These are phyloP conservation scores for Solanum commersonii DNA, from an alignment of 257 asterid genomes.

Conservation along the genomic window DNA sequence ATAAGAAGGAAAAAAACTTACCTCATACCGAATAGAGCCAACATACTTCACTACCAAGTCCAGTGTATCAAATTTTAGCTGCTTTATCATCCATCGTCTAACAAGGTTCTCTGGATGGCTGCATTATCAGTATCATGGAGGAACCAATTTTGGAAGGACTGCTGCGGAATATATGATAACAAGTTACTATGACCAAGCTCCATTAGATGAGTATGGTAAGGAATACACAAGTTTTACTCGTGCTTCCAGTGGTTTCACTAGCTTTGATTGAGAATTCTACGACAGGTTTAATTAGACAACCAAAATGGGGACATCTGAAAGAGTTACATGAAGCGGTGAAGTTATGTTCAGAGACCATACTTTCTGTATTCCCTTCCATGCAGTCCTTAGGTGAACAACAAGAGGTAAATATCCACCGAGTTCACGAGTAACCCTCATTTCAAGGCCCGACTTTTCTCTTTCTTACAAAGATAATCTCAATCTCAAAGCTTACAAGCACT, in stretches of 20 bases:
- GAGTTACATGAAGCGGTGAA: conserved; percentile 64
- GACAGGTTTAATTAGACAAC: conserved; percentile 69
- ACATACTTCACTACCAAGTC: neutral
- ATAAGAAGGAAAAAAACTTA: neutral
- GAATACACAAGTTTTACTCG: neutral
- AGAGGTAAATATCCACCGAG: conserved; percentile 36
- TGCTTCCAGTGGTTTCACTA: neutral
- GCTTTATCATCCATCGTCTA: neutral
- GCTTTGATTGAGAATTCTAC: neutral
- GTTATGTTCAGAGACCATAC: conserved; percentile 39
- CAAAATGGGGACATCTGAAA: conserved; percentile 78
- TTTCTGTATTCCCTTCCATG: conserved; percentile 30
- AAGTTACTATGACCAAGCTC: conserved; percentile 71
- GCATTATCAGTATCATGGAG: conserved; percentile 60
- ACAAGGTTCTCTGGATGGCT: neutral
- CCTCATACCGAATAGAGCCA: neutral
- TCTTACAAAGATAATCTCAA: neutral
- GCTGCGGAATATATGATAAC: conserved; percentile 40
- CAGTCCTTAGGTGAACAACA: conserved; percentile 45
- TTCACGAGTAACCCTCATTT: neutral
- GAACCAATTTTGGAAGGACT: conserved; percentile 80
- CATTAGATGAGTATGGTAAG: conserved; percentile 84
- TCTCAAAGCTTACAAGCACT: neutral
- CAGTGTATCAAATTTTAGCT: neutral
- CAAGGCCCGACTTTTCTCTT: neutral